These are phyloP conservation scores for Rheum nobile DNA, from an alignment of 148 eudicot species.

Conservation along the genomic window DNA sequence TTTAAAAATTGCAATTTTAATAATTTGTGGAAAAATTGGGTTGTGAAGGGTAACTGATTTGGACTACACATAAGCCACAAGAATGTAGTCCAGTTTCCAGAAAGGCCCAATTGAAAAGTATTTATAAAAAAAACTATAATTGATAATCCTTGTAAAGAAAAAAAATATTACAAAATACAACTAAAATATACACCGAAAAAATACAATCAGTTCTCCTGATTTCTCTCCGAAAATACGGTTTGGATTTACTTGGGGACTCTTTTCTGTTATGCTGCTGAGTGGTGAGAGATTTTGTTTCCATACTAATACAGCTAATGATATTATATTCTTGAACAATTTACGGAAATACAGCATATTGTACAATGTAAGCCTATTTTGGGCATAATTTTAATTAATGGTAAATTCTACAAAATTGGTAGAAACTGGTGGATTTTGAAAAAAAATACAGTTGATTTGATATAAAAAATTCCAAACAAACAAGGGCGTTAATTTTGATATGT, in stretches of 20 bases:
- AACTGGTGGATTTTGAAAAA: neutral
- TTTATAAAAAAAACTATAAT: no score
- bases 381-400: no score
- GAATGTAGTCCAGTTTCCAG: neutral
- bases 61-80: neutral
- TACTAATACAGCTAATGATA: neutral
- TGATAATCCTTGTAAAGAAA: no score
- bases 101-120: no score
- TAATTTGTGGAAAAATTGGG: no score
- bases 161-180: no score
- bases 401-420: no score
- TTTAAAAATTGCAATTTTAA: no score
- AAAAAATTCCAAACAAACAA: neutral
- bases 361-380: no score
- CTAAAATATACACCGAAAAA: no score
- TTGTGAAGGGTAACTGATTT: neutral
- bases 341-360: neutral
- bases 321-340: neutral
- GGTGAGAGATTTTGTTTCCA: neutral
- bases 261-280: neutral
- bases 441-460: neutral
- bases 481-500: neutral
- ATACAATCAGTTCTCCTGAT: no score
- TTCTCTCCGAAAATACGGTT: no score
- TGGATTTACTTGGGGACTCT: neutral